Evolutionary conservation across 768 basidiomycete species (phyloP).

Genomic region (Pisolithus albus): DNA sequence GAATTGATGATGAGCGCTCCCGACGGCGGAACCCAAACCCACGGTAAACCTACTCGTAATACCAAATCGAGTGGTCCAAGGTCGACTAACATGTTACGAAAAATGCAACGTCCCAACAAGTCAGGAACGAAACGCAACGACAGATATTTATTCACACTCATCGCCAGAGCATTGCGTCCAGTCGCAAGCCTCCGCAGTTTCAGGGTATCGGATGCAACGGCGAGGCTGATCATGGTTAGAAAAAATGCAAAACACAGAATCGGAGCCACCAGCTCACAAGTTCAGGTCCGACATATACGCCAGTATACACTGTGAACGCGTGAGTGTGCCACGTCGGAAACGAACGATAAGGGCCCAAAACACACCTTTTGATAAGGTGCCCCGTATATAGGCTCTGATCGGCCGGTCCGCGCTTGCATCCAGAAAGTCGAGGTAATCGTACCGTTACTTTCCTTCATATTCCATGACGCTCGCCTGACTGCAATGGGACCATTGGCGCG

Average conservation of each 20-base stretch:
- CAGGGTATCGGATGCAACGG: slow-evolving; percentile 45
- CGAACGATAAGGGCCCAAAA: background rate
- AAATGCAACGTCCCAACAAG: background rate
- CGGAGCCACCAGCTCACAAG: slow-evolving; percentile 45
- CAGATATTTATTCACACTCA: slow-evolving; percentile 46
- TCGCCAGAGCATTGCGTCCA: slow-evolving; percentile 46
- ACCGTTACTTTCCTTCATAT: slow-evolving; percentile 40
- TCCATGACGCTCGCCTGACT: slow-evolving; percentile 46
- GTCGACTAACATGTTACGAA: slow-evolving; percentile 42
- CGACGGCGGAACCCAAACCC: background rate
- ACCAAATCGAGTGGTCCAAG: slow-evolving; percentile 75
- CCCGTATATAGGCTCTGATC: slow-evolving; percentile 56
- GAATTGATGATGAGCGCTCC: slow-evolving; percentile 1
- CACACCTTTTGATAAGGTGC: slow-evolving; percentile 70
- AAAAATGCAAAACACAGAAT: background rate
- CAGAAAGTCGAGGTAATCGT: slow-evolving; percentile 58
- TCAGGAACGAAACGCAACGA: slow-evolving; percentile 1
- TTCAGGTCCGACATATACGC: slow-evolving; percentile 73
- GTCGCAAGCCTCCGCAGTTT: slow-evolving; percentile 44
- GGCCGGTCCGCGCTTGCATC: slow-evolving; percentile 63
- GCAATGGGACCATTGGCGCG: slow-evolving; percentile 62
- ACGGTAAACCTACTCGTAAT: slow-evolving; percentile 51
- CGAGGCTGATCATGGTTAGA: slow-evolving; percentile 40
- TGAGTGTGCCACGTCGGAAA: background rate
- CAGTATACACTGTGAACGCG: slow-evolving; percentile 57